A percentile compares a stretch with the other conserved stretches of the same genome.
These are phyloP conservation scores for Cyberlindnera xylosilytica DNA, from an alignment of 805 yeast species.

Conservation along the genomic window DNA sequence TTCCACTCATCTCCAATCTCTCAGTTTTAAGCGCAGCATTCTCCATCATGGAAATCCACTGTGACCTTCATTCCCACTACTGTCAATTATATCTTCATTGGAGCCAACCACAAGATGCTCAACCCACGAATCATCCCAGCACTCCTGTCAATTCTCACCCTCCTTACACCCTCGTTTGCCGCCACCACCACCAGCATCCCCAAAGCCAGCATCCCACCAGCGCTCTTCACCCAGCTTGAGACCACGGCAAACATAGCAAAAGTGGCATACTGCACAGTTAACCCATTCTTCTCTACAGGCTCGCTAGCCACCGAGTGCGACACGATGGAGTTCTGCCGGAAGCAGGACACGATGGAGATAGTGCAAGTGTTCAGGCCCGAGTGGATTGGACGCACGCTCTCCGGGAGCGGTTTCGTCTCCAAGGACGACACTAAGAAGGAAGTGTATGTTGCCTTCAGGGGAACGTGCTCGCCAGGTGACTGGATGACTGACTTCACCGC, in stretches of 20 bases:
- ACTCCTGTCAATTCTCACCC: not conserved
- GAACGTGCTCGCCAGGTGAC: constrained; percentile 58
- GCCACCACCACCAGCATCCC: not conserved
- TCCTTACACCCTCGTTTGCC: not conserved
- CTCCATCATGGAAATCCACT: not conserved
- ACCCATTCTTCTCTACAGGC: constrained; percentile 7
- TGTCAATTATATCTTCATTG: no score
- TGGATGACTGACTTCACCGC: constrained; percentile 58
- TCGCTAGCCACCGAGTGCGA: not conserved
- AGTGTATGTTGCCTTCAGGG: constrained; percentile 56
- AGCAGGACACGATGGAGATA: constrained; percentile 5
- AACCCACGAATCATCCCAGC: no score
- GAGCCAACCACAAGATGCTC: no score
- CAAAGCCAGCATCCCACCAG: not conserved
- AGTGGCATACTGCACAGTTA: constrained; percentile 8
- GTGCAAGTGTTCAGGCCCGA: constrained; percentile 14
- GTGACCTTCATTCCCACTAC: no score
- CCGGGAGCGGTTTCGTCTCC: constrained; percentile 55
- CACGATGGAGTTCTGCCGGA: constrained; percentile 3
- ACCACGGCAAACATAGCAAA: constrained; percentile 4
- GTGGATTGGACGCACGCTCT: constrained; percentile 33
- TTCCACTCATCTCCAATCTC: not conserved
- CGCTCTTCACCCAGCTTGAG: not conserved
- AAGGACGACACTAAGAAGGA: constrained; percentile 41
- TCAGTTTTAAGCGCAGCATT: not conserved